Evolutionary conservation across 2,329 filamentous ascomycete species (phyloP).

Genomic region (Lasiodiplodia gonubiensis): DNA sequence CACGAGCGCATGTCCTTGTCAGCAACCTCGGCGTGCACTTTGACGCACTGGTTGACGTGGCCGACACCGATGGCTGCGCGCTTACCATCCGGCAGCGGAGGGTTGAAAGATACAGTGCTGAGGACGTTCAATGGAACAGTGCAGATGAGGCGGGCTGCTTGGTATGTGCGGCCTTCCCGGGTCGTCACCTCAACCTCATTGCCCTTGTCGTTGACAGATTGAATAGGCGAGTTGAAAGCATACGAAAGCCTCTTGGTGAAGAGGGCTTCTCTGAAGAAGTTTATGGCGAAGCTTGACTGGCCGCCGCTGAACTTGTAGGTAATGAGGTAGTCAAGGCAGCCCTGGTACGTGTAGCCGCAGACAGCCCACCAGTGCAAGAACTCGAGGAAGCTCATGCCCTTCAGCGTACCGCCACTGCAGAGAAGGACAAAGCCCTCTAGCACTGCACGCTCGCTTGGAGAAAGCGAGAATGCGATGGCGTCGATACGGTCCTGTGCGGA

Average conservation of each 20-base stretch:
- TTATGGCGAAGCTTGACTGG: conserved; percentile 54
- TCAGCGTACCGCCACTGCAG: conserved; percentile 51
- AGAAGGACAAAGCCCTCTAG: conserved; percentile 52
- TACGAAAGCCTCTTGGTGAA: conserved; percentile 49
- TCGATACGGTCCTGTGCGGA: conserved; percentile 52
- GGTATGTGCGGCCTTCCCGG: conserved; percentile 38
- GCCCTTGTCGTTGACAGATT: conserved; percentile 39
- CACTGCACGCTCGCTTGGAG: conserved; percentile 48
- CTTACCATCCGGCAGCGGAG: conserved; percentile 46
- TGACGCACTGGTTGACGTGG: conserved; percentile 55
- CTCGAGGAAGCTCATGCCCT: conserved; percentile 54
- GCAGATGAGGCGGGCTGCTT: conserved; percentile 44
- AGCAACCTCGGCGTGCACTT: conserved; percentile 54
- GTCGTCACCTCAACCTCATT: conserved; percentile 44
- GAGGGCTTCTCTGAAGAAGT: conserved; percentile 54
- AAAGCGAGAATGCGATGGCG: conserved; percentile 48
- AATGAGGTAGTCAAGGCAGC: conserved; percentile 17
- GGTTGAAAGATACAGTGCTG: conserved; percentile 48
- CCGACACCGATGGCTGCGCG: conserved; percentile 46
- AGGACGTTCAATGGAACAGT: conserved; percentile 55
- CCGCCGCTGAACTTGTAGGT: conserved; percentile 38
- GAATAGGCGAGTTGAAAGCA: conserved; percentile 49
- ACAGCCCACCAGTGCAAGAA: conserved; percentile 58
- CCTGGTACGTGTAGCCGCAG: conserved; percentile 49
- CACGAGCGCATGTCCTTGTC: conserved; percentile 52